Base-by-base conservation (phyloP, 768 basidiomycete genomes). In the Serendipita sp. region DNA sequence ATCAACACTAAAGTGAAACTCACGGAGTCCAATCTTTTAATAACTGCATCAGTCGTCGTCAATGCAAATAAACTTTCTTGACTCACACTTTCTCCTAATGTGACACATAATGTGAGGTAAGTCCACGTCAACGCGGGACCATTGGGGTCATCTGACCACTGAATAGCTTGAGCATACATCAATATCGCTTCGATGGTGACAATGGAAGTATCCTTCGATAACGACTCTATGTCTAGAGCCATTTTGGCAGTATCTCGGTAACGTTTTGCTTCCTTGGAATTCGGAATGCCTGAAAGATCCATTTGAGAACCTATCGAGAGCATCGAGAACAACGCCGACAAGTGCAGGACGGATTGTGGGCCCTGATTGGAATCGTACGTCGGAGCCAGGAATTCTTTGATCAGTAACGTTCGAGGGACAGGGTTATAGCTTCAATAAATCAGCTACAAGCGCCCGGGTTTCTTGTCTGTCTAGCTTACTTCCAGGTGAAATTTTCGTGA, bases 131-230 rank as follows among this genome's bases (percentile, higher is more conserved):
- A 30, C 16, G 56, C 56, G 10, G 56, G 56, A 5, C 56, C 56
- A 60, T 60, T 60, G 4, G 56, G 56, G 34, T 60, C 56, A 38
- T 60, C 56, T 8, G 56, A 60, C 56, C 56, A 60, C 37, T 60
- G 56, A 3, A 60, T 38, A n/a, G 56, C 56, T 37, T 60, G 56
- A 10, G 56, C 56, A 32, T 60, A 60, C 56, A 60, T 60, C 16
- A 38, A 11, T 8, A 60, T 8, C 10, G 56, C 56, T 18, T 60
- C 56, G 18, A 60, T 28, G 28, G 56, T 60, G 37, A 38, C 37
- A 10, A 60, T 34, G 16, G 56, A 60, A 8, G 56, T 60, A 37
- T 60, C 56, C 56, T 60, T 60, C 13, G 56, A 60, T 28, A 60
- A 8, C 8, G 56, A 60, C 56, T 60, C 56, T 28, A 60, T 60